These are phyloP conservation scores for Trichomonas vaginalis DNA, from an alignment of 208 protist genomes.

Conservation along the genomic window DNA sequence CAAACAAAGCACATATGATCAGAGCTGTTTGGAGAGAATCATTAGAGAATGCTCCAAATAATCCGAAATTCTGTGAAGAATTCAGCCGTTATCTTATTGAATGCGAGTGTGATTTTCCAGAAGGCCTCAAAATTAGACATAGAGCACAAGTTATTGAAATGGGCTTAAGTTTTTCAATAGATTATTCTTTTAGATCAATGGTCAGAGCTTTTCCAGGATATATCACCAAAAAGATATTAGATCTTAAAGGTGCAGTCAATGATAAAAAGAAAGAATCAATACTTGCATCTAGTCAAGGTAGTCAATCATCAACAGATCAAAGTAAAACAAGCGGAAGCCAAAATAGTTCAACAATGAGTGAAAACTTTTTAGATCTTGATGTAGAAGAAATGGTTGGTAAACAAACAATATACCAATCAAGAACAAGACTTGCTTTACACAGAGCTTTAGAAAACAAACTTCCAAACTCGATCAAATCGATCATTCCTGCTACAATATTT, in stretches of 20 bases:
- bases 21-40: background rate
- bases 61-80: background rate
- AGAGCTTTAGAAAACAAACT: no score
- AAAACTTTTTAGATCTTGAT: background rate
- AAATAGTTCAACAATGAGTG: background rate
- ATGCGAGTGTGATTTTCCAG: background rate
- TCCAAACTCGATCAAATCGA: no score
- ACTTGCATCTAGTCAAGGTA: background rate
- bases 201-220: background rate
- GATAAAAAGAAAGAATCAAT: background rate
- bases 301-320: background rate
- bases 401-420: background rate
- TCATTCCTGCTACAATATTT: no score
- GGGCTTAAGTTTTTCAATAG: background rate
- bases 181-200: background rate
- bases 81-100: background rate
- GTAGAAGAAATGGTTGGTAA: background rate
- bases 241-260: background rate
- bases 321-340: background rate
- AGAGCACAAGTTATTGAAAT: background rate
- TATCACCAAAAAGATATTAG: background rate
- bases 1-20: background rate
- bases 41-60: background rate
- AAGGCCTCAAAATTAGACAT: background rate
- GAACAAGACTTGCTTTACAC: background rate